Conservation (phyloP, 1,139 yeast species). For the Hyphopichia buzzinii region DNA sequence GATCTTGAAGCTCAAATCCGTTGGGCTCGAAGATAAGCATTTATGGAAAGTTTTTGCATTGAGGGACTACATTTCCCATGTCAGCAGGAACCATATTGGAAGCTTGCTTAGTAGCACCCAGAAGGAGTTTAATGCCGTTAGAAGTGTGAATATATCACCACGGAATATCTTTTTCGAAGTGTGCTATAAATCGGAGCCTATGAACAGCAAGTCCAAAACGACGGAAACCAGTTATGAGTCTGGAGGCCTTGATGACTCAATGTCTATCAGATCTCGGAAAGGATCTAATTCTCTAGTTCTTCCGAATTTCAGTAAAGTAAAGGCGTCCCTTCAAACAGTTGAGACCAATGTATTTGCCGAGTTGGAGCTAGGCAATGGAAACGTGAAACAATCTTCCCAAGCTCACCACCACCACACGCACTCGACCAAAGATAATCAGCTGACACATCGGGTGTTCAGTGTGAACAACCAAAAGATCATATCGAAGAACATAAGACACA, state of each 20-base stretch:
- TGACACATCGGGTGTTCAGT: constrained; percentile 33
- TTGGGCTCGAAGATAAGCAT: constrained; percentile 71
- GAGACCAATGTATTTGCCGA: constrained; percentile 66
- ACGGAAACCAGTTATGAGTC: constrained; percentile 20
- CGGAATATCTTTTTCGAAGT: constrained; percentile 69
- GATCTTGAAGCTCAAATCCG: constrained; percentile 63
- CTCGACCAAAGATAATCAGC: constrained; percentile 9
- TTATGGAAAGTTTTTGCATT: constrained; percentile 79
- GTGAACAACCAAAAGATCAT: constrained; percentile 35
- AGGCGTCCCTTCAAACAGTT: constrained; percentile 55
- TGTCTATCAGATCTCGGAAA: constrained; percentile 8
- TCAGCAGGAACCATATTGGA: constrained; percentile 34
- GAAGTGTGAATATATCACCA: constrained; percentile 36
- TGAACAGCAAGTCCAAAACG: constrained; percentile 16
- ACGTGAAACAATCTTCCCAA: constrained; percentile 1
- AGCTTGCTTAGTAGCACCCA: constrained; percentile 4
- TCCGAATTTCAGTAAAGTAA: constrained; percentile 32
- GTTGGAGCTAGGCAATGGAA: constrained; percentile 29
- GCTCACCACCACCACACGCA: constrained; percentile 17
- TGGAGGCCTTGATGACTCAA: constrained; percentile 2
- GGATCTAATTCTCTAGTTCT: constrained; percentile 27
- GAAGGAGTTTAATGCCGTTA: constrained; percentile 9
- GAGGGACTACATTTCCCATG: constrained; percentile 64
- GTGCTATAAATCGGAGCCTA: constrained; percentile 45
- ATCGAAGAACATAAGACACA: constrained; percentile 44